Evolutionary conservation across 768 basidiomycete species (phyloP).

Genomic region (Rhodocollybia butyracea): DNA sequence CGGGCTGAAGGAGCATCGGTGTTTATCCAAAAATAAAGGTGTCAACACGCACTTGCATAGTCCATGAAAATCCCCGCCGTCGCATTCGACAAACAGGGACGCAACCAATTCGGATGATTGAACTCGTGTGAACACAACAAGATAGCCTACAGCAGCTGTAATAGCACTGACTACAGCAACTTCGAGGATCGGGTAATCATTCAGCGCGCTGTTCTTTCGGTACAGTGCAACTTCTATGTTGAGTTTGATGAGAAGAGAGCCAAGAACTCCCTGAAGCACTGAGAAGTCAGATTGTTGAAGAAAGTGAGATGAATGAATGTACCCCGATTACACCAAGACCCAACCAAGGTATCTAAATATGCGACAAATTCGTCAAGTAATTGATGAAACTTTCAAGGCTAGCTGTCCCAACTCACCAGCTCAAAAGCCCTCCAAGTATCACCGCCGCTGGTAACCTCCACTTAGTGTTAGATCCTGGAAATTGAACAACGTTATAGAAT

Average conservation of each 20-base stretch:
- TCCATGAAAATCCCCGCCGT: slow-evolving; percentile 69
- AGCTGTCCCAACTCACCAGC: slow-evolving; percentile 39
- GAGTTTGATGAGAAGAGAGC: slow-evolving; percentile 61
- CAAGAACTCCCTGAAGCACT: slow-evolving; percentile 54
- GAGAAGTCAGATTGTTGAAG: slow-evolving; percentile 6
- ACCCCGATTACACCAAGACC: slow-evolving; percentile 62
- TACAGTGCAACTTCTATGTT: slow-evolving; percentile 65
- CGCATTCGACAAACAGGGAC: slow-evolving; percentile 82
- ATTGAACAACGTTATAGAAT: slow-evolving; percentile 5
- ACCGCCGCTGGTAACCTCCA: slow-evolving; percentile 52
- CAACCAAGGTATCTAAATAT: slow-evolving; percentile 66
- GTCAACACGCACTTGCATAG: slow-evolving; percentile 67
- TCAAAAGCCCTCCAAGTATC: slow-evolving; percentile 73
- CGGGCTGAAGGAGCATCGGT: slow-evolving; percentile 36
- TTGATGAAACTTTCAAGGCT: background rate
- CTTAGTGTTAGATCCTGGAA: background rate
- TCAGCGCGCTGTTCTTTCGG: slow-evolving; percentile 50
- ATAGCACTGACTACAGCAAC: slow-evolving; percentile 59
- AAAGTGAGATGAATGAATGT: background rate
- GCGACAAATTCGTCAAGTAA: background rate
- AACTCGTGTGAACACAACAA: slow-evolving; percentile 71
- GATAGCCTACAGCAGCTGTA: slow-evolving; percentile 69
- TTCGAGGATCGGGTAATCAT: slow-evolving; percentile 63
- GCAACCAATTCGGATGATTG: slow-evolving; percentile 81
- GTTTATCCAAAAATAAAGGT: background rate